Evolutionary conservation across 106 monocot genomes (phyloP), one percentile per base, ranked within the genome.

Genomic region (Triglochin maritima): DNA sequence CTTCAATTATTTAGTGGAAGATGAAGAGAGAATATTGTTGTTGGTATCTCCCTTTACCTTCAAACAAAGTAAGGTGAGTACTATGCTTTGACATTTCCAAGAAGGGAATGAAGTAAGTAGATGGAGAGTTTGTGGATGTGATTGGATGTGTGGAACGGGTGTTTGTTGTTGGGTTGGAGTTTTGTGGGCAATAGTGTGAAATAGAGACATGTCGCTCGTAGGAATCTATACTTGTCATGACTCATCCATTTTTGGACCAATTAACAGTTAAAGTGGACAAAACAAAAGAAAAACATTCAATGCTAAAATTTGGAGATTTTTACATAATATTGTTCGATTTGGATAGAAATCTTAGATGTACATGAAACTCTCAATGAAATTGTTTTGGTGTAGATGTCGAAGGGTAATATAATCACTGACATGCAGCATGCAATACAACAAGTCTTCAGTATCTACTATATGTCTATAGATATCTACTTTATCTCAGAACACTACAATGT

Each of bases 391-490:
- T 7, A 60, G 48, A 64, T 47, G 63, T 64, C 63, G 14, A 64
- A 64, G 9, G 15, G 48, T n/a, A 46, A 53, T 67, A 53, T 43
- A 67, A 67, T 67, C 54, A 67, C 66, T 44, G 51, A 67, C 66
- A 29, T 29, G 29, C 29, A 54, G 42, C 66, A 67, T 51, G 66
- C 52, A 67, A 67, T 52, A 7, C 41, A 10, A 53, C 66, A 67
- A 53, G 17, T 47, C 48, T 47, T 17, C 9, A 47, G 15, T 5
- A 9, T 7, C n/a, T 15, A 16, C 48, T 7, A 14, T 64, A 47
- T 14, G 46, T 10, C 62, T 46, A 63, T 63, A 9, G 10, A 4
- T 15, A 3, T 3, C 57, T 9, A n/a, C 57, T 16, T 10, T 42
- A 12, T 12, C 43, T 6, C 9, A 6, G 16, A 64, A 48, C 64